These are phyloP conservation scores for Umbelopsis sp. DNA, from an alignment of 192 early-diverging fungal species.

Conservation along the genomic window DNA sequence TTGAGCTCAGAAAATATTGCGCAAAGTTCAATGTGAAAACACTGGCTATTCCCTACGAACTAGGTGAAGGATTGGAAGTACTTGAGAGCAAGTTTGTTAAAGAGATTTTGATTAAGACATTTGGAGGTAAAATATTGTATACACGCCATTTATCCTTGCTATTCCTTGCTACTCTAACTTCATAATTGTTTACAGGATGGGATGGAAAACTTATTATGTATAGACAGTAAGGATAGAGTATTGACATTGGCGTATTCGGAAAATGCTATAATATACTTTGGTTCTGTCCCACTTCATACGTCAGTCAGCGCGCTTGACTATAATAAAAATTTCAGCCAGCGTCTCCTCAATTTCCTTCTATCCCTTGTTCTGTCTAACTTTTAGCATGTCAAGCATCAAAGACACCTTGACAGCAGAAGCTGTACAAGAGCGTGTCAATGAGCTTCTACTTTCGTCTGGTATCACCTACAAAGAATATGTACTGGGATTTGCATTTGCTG, in stretches of 20 bases:
- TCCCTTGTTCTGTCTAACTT: not conserved
- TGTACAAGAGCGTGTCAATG: constrained; percentile 10
- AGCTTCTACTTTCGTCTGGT: not conserved
- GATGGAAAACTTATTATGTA: constrained; percentile 1
- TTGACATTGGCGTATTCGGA: not conserved
- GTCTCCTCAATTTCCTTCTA: not conserved
- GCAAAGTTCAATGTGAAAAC: constrained; percentile 25
- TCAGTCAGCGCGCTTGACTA: not conserved
- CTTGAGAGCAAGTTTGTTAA: constrained; percentile 23
- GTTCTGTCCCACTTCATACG: not conserved
- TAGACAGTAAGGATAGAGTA: not conserved
- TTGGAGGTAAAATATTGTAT: constrained; percentile 8
- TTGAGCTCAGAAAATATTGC: constrained; percentile 25
- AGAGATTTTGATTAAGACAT: constrained; percentile 9
- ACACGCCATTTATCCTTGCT: not conserved
- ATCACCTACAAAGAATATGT: constrained; percentile 83
- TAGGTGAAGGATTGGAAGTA: constrained; percentile 21
- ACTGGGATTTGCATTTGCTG: constrained; percentile 66
- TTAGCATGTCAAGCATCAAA: constrained; percentile 10
- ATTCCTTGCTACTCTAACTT: not conserved
- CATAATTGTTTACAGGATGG: not conserved
- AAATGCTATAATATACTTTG: not conserved
- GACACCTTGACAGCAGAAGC: constrained; percentile 2
- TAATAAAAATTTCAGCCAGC: not conserved
- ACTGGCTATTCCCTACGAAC: constrained; percentile 30